Evolutionary conservation across 1,139 yeast species (phyloP).

Genomic region (Yamadazyma atlantica): DNA sequence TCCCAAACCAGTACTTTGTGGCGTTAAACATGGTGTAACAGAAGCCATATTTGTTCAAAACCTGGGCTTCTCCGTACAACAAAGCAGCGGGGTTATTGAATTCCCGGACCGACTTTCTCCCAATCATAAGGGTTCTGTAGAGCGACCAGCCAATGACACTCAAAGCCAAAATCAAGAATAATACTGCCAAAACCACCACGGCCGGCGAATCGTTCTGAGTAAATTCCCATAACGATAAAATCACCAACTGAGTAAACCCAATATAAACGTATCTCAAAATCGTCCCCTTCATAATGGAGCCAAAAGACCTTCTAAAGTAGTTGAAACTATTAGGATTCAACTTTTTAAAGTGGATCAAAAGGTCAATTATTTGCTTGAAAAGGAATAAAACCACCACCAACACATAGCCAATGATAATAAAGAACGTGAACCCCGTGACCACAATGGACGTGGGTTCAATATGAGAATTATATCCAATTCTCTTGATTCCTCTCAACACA

Average conservation of each 20-base stretch:
- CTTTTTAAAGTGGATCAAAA: slow-evolving; percentile 43
- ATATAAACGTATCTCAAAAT: slow-evolving; percentile 67
- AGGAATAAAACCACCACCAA: slow-evolving; percentile 49
- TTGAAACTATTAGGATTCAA: slow-evolving; percentile 47
- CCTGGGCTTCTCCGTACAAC: slow-evolving; percentile 64
- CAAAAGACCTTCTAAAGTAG: slow-evolving; percentile 56
- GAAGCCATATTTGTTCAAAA: slow-evolving; percentile 71
- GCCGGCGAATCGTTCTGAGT: slow-evolving; percentile 72
- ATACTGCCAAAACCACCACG: slow-evolving; percentile 65
- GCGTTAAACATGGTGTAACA: slow-evolving; percentile 84
- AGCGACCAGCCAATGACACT: slow-evolving; percentile 59
- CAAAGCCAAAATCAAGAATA: slow-evolving; percentile 56
- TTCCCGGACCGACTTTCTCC: slow-evolving; percentile 49
- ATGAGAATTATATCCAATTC: slow-evolving; percentile 64
- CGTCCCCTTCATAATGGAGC: slow-evolving; percentile 61
- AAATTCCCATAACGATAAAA: slow-evolving; percentile 75
- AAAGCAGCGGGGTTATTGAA: slow-evolving; percentile 76
- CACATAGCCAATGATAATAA: slow-evolving; percentile 62
- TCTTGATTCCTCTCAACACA: slow-evolving; percentile 71
- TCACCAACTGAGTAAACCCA: slow-evolving; percentile 71
- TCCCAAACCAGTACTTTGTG: slow-evolving; percentile 72
- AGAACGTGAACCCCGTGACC: slow-evolving; percentile 74
- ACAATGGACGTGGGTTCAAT: slow-evolving; percentile 76
- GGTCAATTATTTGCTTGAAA: slow-evolving; percentile 48
- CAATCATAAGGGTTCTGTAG: slow-evolving; percentile 58